phyloP scores from a whole-genome alignment of 2,329 filamentous ascomycete species.

The Penicillium sp. region DNA sequence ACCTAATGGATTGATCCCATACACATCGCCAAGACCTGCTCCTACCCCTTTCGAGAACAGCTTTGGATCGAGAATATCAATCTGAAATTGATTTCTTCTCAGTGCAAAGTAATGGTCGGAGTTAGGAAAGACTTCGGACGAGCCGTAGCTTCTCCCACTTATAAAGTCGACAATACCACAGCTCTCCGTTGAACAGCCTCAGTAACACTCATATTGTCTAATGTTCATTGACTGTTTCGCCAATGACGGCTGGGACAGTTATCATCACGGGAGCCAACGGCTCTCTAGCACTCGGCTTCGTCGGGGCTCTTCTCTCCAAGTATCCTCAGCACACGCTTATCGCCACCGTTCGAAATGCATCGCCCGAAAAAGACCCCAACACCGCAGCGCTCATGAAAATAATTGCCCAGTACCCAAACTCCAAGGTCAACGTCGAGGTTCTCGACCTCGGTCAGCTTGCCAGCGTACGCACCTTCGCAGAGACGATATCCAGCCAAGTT shows the following conservation, averaged over 20 bases:
- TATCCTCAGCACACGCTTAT: slow-evolving; percentile 27
- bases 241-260: slow-evolving; percentile 26
- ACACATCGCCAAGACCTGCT: background rate
- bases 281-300: slow-evolving; percentile 33
- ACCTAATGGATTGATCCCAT: background rate
- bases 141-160: background rate
- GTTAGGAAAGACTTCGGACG: background rate
- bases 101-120: background rate
- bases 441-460: slow-evolving; percentile 41
- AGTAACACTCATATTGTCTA: background rate
- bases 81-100: background rate
- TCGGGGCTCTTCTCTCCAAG: slow-evolving; percentile 25
- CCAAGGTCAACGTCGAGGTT: slow-evolving; percentile 32
- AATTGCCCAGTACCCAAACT: slow-evolving; percentile 21
- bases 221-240: background rate
- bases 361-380: slow-evolving; percentile 27
- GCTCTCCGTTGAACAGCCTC: background rate
- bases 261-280: slow-evolving; percentile 36
- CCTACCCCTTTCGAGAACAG: background rate
- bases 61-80: background rate
- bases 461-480: slow-evolving; percentile 40
- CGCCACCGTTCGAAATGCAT: slow-evolving; percentile 35
- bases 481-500: slow-evolving; percentile 27
- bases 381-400: slow-evolving; percentile 26
- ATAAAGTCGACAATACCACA: background rate